Evolutionary conservation across 2,329 filamentous ascomycete species (phyloP).

Genomic region (Camptophora hylomeconis): DNA sequence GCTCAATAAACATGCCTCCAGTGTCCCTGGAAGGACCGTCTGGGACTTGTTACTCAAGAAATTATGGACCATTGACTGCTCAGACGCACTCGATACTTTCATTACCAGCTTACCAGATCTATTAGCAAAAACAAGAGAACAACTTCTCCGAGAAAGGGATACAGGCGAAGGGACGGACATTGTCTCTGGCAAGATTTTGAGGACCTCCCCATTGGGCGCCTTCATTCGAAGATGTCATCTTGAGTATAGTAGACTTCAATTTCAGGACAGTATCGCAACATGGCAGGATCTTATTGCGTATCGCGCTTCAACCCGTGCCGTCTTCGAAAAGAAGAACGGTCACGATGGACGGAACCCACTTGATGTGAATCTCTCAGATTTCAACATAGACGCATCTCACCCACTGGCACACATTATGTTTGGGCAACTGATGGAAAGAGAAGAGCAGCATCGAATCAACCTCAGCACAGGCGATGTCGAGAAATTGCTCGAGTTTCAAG

Average conservation of each 20-base stretch:
- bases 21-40: slow-evolving; percentile 62
- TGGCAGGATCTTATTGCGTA: slow-evolving; percentile 78
- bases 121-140: slow-evolving; percentile 50
- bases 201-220: slow-evolving; percentile 65
- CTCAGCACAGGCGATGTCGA: slow-evolving; percentile 67
- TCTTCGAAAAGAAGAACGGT: slow-evolving; percentile 44
- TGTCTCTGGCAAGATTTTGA: slow-evolving; percentile 41
- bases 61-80: slow-evolving; percentile 72
- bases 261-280: slow-evolving; percentile 62
- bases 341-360: slow-evolving; percentile 37
- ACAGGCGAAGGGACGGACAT: slow-evolving; percentile 31
- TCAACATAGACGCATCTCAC: slow-evolving; percentile 41
- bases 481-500: slow-evolving; percentile 71
- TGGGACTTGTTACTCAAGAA: slow-evolving; percentile 74
- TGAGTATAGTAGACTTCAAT: slow-evolving; percentile 69
- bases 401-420: slow-evolving; percentile 39
- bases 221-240: slow-evolving; percentile 66
- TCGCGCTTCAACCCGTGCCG: slow-evolving; percentile 56
- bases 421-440: slow-evolving; percentile 30
- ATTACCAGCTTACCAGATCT: slow-evolving; percentile 48
- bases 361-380: slow-evolving; percentile 48
- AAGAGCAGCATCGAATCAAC: slow-evolving; percentile 20
- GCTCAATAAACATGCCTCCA: slow-evolving; percentile 33
- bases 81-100: slow-evolving; percentile 68
- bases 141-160: slow-evolving; percentile 44